Conservation (phyloP, 805 yeast species). For the Candida maltosa region DNA sequence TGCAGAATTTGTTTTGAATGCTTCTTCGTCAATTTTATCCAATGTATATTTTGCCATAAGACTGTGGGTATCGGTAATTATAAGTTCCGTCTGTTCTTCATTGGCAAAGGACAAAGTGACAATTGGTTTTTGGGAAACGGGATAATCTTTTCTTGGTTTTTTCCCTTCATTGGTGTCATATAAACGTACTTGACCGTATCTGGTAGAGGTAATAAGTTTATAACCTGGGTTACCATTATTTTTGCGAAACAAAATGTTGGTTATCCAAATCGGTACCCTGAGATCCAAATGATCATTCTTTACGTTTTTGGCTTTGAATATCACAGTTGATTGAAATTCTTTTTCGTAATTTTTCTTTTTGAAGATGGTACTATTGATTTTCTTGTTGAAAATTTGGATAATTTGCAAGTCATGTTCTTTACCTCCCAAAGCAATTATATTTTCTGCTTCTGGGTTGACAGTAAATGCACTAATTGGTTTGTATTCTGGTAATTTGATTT, state of each 20-base stretch:
- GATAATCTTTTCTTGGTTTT: conserved; percentile 60
- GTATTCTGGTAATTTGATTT: conserved; percentile 27
- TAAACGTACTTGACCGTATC: conserved; percentile 69
- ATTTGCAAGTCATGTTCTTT: conserved; percentile 71
- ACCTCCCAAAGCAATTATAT: conserved; percentile 80
- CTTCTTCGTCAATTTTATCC: conserved; percentile 31
- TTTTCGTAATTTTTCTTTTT: conserved; percentile 16
- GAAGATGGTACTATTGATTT: conserved; percentile 15
- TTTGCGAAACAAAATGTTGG: conserved; percentile 48
- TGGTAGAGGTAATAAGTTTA: conserved; percentile 63
- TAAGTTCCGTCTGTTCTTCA: conserved; percentile 40
- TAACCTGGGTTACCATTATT: conserved; percentile 34
- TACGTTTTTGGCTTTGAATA: conserved; percentile 82
- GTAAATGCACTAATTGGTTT: conserved; percentile 50
- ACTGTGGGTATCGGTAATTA: conserved; percentile 72
- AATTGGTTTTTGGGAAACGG: conserved; percentile 54
- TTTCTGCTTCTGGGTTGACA: conserved; percentile 44
- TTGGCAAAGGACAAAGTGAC: conserved; percentile 37
- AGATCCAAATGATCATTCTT: conserved; percentile 73
- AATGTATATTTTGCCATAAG: conserved; percentile 54
- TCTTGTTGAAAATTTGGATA: conserved; percentile 31
- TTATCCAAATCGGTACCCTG: conserved; percentile 80
- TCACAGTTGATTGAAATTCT: conserved; percentile 20
- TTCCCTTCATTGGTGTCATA: conserved; percentile 70
- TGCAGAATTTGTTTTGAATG: conserved; percentile 35